phyloP scores from a whole-genome alignment of 305 asterid genomes.

The Fraxinus sp. region DNA sequence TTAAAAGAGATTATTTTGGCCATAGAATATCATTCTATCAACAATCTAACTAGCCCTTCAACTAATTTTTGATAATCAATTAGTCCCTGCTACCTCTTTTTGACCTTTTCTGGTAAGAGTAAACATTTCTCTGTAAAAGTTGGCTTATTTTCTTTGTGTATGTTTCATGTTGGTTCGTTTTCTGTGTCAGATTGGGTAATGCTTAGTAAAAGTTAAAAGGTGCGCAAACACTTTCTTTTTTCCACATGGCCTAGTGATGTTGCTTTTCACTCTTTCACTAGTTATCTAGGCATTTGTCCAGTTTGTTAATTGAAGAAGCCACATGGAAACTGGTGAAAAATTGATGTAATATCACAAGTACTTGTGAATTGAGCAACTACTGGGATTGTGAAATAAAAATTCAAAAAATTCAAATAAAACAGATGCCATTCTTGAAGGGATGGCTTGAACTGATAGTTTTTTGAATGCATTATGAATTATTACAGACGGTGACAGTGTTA shows the following conservation, averaged over 20 bases:
- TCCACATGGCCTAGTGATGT: constrained; percentile 49
- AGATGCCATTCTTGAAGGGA: neutral
- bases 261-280: constrained; percentile 36
- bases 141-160: constrained; percentile 19
- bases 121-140: constrained; percentile 36
- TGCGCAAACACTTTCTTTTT: constrained; percentile 39
- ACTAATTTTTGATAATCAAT: neutral
- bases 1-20: neutral
- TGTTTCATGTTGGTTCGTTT: constrained; percentile 31
- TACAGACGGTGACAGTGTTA: neutral
- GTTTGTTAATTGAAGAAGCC: constrained; percentile 18
- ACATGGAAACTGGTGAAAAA: neutral
- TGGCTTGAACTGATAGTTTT: neutral
- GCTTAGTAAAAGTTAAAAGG: constrained; percentile 27
- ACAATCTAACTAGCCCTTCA: neutral
- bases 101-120: constrained; percentile 15
- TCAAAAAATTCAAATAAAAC: neutral
- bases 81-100: neutral
- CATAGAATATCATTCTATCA: neutral
- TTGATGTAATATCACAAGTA: neutral
- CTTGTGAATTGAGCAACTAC: neutral
- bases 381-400: neutral
- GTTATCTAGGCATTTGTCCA: constrained; percentile 17
- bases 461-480: neutral
- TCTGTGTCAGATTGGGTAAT: constrained; percentile 33